Evolutionary conservation across 1,139 yeast species (phyloP).

Genomic region (Lodderomyces parapsilosis): DNA sequence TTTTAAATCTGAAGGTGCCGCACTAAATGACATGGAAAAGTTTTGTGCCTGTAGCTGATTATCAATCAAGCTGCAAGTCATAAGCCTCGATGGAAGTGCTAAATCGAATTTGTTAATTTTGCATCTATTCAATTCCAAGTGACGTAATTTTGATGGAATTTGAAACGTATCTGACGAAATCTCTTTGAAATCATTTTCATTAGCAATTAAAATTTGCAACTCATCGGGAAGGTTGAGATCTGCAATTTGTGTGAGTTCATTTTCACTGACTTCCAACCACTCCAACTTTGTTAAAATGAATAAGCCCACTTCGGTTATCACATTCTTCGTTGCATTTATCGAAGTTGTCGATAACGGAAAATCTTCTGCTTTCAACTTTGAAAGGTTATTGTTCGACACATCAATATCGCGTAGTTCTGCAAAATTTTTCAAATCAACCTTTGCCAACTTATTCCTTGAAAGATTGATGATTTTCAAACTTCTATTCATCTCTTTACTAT

Average conservation of each 20-base stretch:
- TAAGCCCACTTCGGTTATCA: constrained; percentile 8
- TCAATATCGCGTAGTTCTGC: constrained; percentile 11
- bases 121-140: constrained; percentile 14
- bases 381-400: constrained; percentile 11
- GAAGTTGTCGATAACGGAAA: constrained; percentile 11
- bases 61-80: constrained; percentile 10
- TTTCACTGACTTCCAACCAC: constrained; percentile 13
- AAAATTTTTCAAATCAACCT: constrained; percentile 9
- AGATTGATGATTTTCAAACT: constrained; percentile 10
- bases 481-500: neutral
- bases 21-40: constrained; percentile 7
- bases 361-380: neutral
- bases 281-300: constrained; percentile 7
- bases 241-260: constrained; percentile 8
- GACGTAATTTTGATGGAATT: constrained; percentile 12
- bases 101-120: constrained; percentile 11
- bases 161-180: constrained; percentile 7
- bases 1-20: constrained; percentile 10
- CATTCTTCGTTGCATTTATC: constrained; percentile 12
- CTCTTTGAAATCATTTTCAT: constrained; percentile 9
- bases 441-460: constrained; percentile 9
- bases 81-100: constrained; percentile 6
- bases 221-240: constrained; percentile 9
- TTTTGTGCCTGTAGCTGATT: constrained; percentile 11
- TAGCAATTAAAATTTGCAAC: constrained; percentile 12